Base-by-base conservation (phyloP, 768 basidiomycete genomes). In the Coprinellus micaceus region DNA sequence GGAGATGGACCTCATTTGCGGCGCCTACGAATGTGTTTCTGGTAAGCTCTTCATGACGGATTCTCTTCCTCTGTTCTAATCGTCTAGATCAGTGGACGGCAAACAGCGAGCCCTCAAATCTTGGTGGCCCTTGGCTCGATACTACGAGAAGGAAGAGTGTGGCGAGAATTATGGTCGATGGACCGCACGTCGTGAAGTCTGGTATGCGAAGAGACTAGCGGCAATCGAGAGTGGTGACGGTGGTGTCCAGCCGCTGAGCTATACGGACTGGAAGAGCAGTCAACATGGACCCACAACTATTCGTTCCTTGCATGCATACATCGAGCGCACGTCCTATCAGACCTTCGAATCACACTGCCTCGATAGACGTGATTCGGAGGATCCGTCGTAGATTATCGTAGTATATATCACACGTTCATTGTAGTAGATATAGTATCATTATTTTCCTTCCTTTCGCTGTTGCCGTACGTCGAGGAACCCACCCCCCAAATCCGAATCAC, bases 131-230 rank as follows among this genome's bases (percentile, higher is more conserved):
- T 22, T 41, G 12, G 5, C 17, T 9, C 4, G 28, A 10, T 45
- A 46, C 21, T 54, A 33, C 30, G 53, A 54, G 24, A 46, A 33
- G 28, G 44, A 54, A 22, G 43, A 54, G 15, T 54, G 53, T 29
- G 53, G 53, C 2, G 53, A 54, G 17, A 54, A 54, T 19, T 46
- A 46, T 19, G 53, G 53, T 9, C 43, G 30, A 7, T 54, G 53
- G 45, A 24, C 17, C 15, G 7, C 6, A 3, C 28, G 44, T 3
- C 10, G 7, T 2, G 53, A 54, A 29, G 4, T 2, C 7, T 53
- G 52, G 52, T 53, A 43, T 19, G 9, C 3, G 22, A 21, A 44
- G 19, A 3, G 52, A 3, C 21, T 44, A 1, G 12, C 1, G 3
- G 41, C 22, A 1, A 53, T 53, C n/a, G 40, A 53, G 24, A 21